Evolutionary conservation across 345 rosid genomes (phyloP).

Genomic region (Odontarrhena argentea): DNA sequence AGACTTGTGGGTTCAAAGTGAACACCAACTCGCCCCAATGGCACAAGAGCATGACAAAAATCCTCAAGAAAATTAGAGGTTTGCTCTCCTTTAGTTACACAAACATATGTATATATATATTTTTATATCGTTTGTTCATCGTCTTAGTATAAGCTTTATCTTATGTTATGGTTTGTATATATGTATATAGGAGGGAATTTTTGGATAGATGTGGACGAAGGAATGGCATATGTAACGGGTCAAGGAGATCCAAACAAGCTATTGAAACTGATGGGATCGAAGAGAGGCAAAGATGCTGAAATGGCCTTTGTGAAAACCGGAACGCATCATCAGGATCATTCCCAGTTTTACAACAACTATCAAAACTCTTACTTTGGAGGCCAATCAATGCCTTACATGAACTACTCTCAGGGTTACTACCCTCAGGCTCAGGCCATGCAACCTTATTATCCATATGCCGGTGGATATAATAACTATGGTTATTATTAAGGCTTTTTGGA

Average conservation of each 20-base stretch:
- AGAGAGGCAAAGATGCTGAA: constrained; percentile 33
- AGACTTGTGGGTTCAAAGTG: constrained; percentile 44
- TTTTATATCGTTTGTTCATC: not conserved
- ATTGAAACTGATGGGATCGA: constrained; percentile 38
- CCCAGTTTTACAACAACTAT: constrained; percentile 14
- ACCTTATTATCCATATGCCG: constrained; percentile 30
- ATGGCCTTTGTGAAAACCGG: constrained; percentile 39
- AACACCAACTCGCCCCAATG: constrained; percentile 37
- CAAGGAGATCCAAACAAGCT: constrained; percentile 38
- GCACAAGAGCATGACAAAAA: constrained; percentile 42
- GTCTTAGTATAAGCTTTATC: not conserved
- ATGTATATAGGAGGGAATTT: constrained; percentile 32
- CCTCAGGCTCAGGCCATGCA: not conserved
- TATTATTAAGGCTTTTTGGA: constrained; percentile 6
- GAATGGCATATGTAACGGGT: constrained; percentile 40
- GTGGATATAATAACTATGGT: constrained; percentile 27
- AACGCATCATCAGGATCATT: not conserved
- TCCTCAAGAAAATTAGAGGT: constrained; percentile 42
- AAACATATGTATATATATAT: not conserved
- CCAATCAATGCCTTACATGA: constrained; percentile 24
- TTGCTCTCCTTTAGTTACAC: not conserved
- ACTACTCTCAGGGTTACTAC: constrained; percentile 28
- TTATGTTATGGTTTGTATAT: not conserved
- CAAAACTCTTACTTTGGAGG: constrained; percentile 1
- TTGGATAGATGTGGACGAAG: constrained; percentile 42